Evolutionary conservation across 2,329 filamentous ascomycete species (phyloP).

Genomic region (Hymenoscyphus infarciens): DNA sequence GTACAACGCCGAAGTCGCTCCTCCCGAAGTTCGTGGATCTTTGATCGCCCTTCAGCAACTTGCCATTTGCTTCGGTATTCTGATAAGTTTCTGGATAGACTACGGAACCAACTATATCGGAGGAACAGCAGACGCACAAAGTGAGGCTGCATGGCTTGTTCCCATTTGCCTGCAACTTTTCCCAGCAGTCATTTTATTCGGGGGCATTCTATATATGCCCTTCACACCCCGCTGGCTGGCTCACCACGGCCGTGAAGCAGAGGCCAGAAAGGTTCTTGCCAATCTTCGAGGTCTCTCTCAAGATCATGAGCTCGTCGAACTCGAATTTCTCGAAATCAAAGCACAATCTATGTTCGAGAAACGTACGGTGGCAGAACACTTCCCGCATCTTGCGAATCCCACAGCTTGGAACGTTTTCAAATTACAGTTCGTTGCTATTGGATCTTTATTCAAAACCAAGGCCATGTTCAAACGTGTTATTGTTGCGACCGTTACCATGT

Average conservation of each 20-base stretch:
- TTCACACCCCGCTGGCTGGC: conserved; percentile 74
- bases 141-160: conserved; percentile 68
- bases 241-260: conserved; percentile 64
- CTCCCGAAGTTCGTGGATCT: conserved; percentile 64
- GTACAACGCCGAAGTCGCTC: conserved; percentile 48
- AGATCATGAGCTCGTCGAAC: conserved; percentile 65
- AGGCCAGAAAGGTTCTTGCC: conserved; percentile 61
- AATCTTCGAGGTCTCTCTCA: conserved; percentile 57
- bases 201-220: conserved; percentile 76
- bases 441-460: conserved; percentile 59
- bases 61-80: conserved; percentile 55
- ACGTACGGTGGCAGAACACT: conserved; percentile 61
- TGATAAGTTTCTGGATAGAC: conserved; percentile 58
- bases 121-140: conserved; percentile 55
- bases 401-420: conserved; percentile 63
- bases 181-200: conserved; percentile 62
- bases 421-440: conserved; percentile 65
- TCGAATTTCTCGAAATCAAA: conserved; percentile 82
- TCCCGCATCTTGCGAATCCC: conserved; percentile 59
- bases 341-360: conserved; percentile 77
- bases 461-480: conserved; percentile 65
- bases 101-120: conserved; percentile 66
- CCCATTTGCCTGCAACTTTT: conserved; percentile 69
- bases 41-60: conserved; percentile 64
- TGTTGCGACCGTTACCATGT: conserved; percentile 61